Base-by-base conservation (phyloP, 2,329 filamentous ascomycete species). In the Thelonectria discophora region DNA sequence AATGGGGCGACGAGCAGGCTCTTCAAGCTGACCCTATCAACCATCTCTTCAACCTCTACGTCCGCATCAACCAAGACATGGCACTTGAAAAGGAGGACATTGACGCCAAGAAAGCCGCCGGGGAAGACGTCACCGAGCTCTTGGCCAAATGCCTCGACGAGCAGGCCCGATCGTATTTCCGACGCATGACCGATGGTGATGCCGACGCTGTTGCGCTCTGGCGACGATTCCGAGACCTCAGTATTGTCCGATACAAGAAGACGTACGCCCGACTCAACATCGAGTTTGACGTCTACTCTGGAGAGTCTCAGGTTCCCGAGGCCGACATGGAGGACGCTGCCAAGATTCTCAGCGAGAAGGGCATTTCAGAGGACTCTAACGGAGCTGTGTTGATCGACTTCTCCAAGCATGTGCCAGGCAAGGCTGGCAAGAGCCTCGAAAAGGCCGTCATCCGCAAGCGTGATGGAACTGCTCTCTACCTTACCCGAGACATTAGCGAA, bases 21-120 rank as follows among this genome's bases (percentile, higher is more conserved):
- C 82, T 95, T 12, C 76, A 85, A 65, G 82, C 83, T 49, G 91
- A 94, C 71, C 91, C 92, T 12, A 93, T 94, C 73, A 90, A 91
- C 75, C 92, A 95, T 75, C 81, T 95, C 10, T 94, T 90, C 76
- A 87, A 93, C 71, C 88, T 95, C 53, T 95, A 94, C 71, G 91
- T 94, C 65, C 86, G 87, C 75, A 92, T 94, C 76, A 93, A 90
- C 76, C 79, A 79, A 60, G 87, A 92, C 50, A 84, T 90, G 73
- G 77, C 81, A 2, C 85, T 82, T 0, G 90, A 94, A 79, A 89
- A 90, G 66, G 89, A 90, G 65, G 74, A 84, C 61, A 86, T 89
- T 21, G 87, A 88, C 69, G 81, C 78, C 43, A 79, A 83, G 66
- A 84, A 86, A 73, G 79, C 81, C 40, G 81, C 80, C 43, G 82